Evolutionary conservation across 2,329 filamentous ascomycete species (phyloP).

Genomic region (Colletotrichum tanaceti): DNA sequence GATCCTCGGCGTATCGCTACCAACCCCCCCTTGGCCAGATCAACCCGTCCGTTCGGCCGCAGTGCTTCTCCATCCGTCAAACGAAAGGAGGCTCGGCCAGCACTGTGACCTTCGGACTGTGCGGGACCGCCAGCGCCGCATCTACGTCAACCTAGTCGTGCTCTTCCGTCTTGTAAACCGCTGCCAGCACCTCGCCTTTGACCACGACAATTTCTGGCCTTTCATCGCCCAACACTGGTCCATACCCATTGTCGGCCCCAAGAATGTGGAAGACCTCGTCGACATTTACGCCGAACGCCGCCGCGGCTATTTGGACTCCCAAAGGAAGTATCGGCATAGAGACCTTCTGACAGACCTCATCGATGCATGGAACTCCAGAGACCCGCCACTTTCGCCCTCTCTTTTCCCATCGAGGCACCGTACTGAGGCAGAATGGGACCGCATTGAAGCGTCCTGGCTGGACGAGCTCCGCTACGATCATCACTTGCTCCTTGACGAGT

Average conservation of each 20-base stretch:
- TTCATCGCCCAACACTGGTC: conserved; percentile 12
- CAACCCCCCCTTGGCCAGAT: conserved; percentile 10
- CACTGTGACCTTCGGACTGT: neutral
- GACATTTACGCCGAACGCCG: conserved; percentile 17
- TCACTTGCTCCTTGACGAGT: conserved; percentile 2
- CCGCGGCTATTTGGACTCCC: neutral
- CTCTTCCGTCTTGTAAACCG: conserved; percentile 21
- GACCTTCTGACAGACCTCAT: conserved; percentile 34
- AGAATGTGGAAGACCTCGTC: conserved; percentile 5
- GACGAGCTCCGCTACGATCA: neutral
- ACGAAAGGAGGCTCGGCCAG: conserved; percentile 8
- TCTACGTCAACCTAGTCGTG: conserved; percentile 28
- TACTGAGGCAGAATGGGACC: conserved; percentile 12
- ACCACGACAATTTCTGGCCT: conserved; percentile 15
- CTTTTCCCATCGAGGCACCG: neutral
- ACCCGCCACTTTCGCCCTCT: neutral
- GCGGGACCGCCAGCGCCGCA: conserved; percentile 15
- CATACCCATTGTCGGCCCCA: no score
- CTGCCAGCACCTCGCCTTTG: conserved; percentile 28
- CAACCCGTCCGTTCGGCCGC: neutral
- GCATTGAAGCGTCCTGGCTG: conserved; percentile 3
- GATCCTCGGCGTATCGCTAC: conserved; percentile 24
- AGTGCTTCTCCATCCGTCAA: conserved; percentile 6
- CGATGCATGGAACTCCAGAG: conserved; percentile 20
- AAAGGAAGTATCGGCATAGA: neutral